phyloP scores from a whole-genome alignment of 306 rosid species.

The Oemleria cerasiformis region DNA sequence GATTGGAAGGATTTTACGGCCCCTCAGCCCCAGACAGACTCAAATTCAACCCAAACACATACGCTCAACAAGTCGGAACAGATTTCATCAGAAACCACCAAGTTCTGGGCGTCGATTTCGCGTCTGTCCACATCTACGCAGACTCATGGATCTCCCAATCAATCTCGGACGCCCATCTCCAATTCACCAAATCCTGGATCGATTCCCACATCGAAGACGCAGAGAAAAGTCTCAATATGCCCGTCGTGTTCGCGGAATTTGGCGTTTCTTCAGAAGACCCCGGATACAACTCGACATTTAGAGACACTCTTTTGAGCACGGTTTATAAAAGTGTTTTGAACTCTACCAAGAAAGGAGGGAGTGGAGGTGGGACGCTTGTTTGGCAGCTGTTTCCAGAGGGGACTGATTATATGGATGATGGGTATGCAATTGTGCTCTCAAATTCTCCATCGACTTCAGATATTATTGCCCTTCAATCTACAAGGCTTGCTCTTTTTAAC shows the following conservation, averaged over 20 bases:
- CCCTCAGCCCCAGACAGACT: constrained; percentile 77
- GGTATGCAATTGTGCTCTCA: constrained; percentile 71
- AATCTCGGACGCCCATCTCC: constrained; percentile 59
- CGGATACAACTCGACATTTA: constrained; percentile 68
- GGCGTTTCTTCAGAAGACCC: constrained; percentile 81
- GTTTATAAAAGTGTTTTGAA: constrained; percentile 55
- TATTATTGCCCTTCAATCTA: constrained; percentile 61
- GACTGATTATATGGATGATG: constrained; percentile 88
- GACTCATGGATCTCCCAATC: constrained; percentile 85
- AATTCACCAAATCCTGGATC: constrained; percentile 85
- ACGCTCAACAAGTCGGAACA: constrained; percentile 88
- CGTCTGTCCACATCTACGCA: constrained; percentile 88
- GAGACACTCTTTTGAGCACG: constrained; percentile 49
- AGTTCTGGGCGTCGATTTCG: constrained; percentile 87
- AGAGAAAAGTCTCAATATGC: constrained; percentile 81
- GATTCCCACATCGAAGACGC: constrained; percentile 94
- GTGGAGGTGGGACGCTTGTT: constrained; percentile 78
- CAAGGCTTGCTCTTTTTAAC: constrained; percentile 56
- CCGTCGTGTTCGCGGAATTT: constrained; percentile 72
- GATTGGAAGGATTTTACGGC: constrained; percentile 91
- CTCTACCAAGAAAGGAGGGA: constrained; percentile 80
- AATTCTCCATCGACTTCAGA: constrained; percentile 58
- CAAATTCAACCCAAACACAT: constrained; percentile 81
- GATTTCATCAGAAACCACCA: constrained; percentile 92
- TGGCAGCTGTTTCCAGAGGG: constrained; percentile 92